These are phyloP conservation scores for Akebia trifoliata DNA, from an alignment of 164 flowering plant species.

Conservation along the genomic window DNA sequence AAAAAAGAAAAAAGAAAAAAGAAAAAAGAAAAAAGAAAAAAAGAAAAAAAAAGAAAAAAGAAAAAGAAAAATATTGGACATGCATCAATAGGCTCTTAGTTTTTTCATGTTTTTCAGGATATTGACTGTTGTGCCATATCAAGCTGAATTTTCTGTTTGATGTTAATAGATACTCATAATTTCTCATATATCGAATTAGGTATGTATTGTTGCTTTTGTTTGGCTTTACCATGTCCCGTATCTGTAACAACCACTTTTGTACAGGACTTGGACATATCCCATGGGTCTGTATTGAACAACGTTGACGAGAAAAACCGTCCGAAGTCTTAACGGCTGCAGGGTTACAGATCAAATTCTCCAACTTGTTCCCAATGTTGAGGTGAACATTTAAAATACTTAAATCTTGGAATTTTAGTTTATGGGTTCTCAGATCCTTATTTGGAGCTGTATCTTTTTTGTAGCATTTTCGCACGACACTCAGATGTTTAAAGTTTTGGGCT, in stretches of 20 bases:
- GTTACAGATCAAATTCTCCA: constrained; percentile 50
- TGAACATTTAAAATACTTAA: constrained; percentile 4
- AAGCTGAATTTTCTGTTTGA: no score
- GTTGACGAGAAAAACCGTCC: constrained; percentile 45
- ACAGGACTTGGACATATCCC: constrained; percentile 46
- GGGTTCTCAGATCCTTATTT: constrained; percentile 35
- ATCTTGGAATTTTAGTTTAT: not conserved
- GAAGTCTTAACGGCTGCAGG: constrained; percentile 51
- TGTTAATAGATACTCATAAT: no score
- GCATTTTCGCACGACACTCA: constrained; percentile 79
- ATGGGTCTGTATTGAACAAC: constrained; percentile 34
- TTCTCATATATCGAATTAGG: no score
- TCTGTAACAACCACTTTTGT: not conserved
- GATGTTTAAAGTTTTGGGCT: constrained; percentile 94
- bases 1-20: no score
- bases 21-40: no score
- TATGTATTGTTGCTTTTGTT: no score
- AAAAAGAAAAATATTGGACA: no score
- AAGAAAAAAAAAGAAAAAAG: no score
- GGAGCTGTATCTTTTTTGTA: constrained; percentile 21
- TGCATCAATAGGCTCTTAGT: no score
- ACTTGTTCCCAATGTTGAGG: constrained; percentile 45
- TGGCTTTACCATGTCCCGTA: no score
- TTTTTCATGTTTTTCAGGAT: no score
- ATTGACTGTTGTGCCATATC: no score